Evolutionary conservation across 1,284 basidiomycete species (phyloP), one percentile per base, ranked within the genome.

Genomic region (Phellinidium pouzarii): DNA sequence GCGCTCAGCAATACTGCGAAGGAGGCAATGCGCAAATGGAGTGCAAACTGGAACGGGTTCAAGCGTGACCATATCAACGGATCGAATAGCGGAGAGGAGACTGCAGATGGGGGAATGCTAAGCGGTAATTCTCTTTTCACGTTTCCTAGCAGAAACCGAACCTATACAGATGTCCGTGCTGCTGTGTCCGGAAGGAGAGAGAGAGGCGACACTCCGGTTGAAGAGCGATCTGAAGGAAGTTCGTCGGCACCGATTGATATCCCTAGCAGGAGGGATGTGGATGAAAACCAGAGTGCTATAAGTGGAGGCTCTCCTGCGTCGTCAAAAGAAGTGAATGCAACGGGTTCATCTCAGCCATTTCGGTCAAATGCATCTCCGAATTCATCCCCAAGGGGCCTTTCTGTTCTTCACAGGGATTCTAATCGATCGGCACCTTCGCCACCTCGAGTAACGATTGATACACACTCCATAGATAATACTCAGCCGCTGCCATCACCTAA

Each of bases 11-110:
- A 83, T 60, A 82, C 82, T 1, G 91, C 91, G 3, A 87, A 85
- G 65, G 91, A 94, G 64, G 77, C 84, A 11, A 83, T 94, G 73
- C 82, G 84, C 51, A 93, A 93, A 65, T 94, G 91, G 90, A 84
- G 91, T 19, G 83, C 82, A 17, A 89, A 82, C 58, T 93, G 86
- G 86, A 77, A 73, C 41, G 72, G 72, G 17, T 65, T 82, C 62
- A 78, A 76, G 66, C 82, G 79, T 60, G 79, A 85, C 25, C 54
- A 59, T 59, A 54, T 38, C 52, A 53, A 7, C 53, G 50, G 36
- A 34, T 19, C 47, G 56, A 64, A 53, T 20, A 61, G 58, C 52
- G 62, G 58, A 31, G 78, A 78, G 11, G 77, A 77, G 19, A 60
- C 68, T 42, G 66, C 73, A 23, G 76, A 78, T 4, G 68, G 71